Conservation (phyloP, 202 grass and related monocot genomes). For the Carex arenaria region DNA sequence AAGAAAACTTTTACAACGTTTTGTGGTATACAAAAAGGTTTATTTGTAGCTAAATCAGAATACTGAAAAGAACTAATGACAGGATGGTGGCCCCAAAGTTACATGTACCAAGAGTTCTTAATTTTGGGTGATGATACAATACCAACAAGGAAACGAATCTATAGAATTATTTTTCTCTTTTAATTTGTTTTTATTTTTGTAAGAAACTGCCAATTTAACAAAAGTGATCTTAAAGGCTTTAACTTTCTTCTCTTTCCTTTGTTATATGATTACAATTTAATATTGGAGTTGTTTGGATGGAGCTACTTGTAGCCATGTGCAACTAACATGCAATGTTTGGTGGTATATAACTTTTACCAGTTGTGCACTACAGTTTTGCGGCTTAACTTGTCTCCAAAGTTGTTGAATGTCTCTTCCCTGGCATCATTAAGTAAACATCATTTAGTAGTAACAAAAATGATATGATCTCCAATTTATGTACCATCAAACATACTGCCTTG, state of each 20-base stretch:
- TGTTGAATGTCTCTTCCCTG: slow-evolving; percentile 93
- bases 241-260: neutral
- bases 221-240: neutral
- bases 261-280: neutral
- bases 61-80: neutral
- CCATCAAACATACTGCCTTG: neutral
- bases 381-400: slow-evolving; percentile 68
- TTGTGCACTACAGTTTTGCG: slow-evolving; percentile 77
- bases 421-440: neutral
- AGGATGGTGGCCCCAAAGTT: neutral
- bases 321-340: neutral
- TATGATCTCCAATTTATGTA: neutral
- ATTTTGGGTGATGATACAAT: neutral
- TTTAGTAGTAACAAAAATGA: neutral
- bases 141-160: neutral
- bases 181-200: neutral
- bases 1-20: too few species aligned
- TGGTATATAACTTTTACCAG: slow-evolving; percentile 46
- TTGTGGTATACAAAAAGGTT: neutral
- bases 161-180: neutral
- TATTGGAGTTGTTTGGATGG: neutral
- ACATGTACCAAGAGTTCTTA: neutral
- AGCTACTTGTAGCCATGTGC: neutral
- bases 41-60: neutral
- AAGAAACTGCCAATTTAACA: neutral